A percentile compares a stretch with the other conserved stretches of the same genome.
phyloP scores from a whole-genome alignment of 495 filamentous ascomycete species.

The Xylaria curta region DNA sequence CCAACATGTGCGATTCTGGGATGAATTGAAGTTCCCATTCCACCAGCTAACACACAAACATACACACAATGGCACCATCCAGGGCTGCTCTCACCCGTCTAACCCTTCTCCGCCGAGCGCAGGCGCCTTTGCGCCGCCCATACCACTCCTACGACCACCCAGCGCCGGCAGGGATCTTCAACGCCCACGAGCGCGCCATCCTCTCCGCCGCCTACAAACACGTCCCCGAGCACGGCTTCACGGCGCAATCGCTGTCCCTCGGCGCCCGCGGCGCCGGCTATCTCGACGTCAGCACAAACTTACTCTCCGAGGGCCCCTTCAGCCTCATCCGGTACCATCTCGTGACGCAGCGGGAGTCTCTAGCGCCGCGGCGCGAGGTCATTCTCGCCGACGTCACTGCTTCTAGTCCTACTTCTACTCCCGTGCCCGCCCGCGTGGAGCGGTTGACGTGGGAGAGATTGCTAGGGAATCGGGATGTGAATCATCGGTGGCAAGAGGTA shows the following conservation, averaged over 20 bases:
- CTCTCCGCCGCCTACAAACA: slow-evolving; percentile 80
- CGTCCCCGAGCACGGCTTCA: slow-evolving; percentile 85
- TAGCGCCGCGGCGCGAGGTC: slow-evolving; percentile 42
- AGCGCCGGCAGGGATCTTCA: slow-evolving; percentile 66
- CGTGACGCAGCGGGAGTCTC: slow-evolving; percentile 61
- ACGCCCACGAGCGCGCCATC: slow-evolving; percentile 72
- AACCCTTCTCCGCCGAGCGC: slow-evolving; percentile 7
- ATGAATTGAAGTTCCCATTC: neutral
- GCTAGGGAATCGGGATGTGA: slow-evolving; percentile 71
- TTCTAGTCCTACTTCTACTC: slow-evolving; percentile 29
- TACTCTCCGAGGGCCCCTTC: slow-evolving; percentile 81
- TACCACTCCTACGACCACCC: slow-evolving; percentile 80
- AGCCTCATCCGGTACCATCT: slow-evolving; percentile 85
- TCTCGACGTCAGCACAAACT: slow-evolving; percentile 81
- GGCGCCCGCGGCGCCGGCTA: slow-evolving; percentile 85
- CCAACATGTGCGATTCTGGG: neutral
- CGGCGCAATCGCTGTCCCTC: slow-evolving; percentile 67
- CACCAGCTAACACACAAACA: neutral
- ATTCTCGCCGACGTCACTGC: slow-evolving; percentile 33
- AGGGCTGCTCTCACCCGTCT: slow-evolving; percentile 23
- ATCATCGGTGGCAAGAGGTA: slow-evolving; percentile 85
- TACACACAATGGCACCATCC: slow-evolving; percentile 26
- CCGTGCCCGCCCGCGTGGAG: slow-evolving; percentile 61
- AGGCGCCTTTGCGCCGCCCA: slow-evolving; percentile 33
- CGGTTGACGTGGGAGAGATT: slow-evolving; percentile 73